Evolutionary conservation across 306 rosid species (phyloP), one percentile per base, ranked within the genome.

Genomic region (Quercus robur): DNA sequence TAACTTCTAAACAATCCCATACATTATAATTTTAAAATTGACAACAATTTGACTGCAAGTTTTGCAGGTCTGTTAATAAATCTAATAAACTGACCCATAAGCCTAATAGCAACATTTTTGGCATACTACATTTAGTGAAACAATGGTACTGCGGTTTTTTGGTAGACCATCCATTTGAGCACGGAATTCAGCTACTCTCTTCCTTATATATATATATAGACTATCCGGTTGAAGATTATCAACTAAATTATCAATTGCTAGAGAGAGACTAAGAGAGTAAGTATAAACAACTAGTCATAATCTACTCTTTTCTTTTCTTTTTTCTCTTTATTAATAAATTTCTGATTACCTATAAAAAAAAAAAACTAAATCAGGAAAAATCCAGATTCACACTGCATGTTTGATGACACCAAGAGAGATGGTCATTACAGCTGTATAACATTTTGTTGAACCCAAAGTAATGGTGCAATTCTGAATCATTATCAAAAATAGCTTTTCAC

Each of bases 401-500:
- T 64, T 64, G 77, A 56, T 67, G 59, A 81, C 73, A 55, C 51
- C 33, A 44, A 58, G 26, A 81, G 63, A 52, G 38, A 44, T 75
- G 63, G 59, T 26, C 26, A 23, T 78, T 10, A 38, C 41, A 67
- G 76, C 51, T 46, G 46, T 35, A 30, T 80, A 63, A 66, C 68
- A 57, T 33, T 70, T 35, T 62, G 41, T 71, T 58, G 5, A 64
- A 25, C 28, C 55, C 59, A 23, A 74, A 79, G 56, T 38, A 70
- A 67, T 71, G 41, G 69, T 14, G 20, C 73, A 56, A 20, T 3
- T 72, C 73, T 35, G 35, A 82, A 54, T 57, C 35, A 63, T n/a
- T 56, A 46, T 56, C 44, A 68, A 82, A 73, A 59, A 56, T 64
- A 71, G 52, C 21, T 26, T 46, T 46, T 46, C n/a, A 84, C 94